phyloP scores from a whole-genome alignment of 2,329 filamentous ascomycete genomes.

The Cytospora piceae region DNA sequence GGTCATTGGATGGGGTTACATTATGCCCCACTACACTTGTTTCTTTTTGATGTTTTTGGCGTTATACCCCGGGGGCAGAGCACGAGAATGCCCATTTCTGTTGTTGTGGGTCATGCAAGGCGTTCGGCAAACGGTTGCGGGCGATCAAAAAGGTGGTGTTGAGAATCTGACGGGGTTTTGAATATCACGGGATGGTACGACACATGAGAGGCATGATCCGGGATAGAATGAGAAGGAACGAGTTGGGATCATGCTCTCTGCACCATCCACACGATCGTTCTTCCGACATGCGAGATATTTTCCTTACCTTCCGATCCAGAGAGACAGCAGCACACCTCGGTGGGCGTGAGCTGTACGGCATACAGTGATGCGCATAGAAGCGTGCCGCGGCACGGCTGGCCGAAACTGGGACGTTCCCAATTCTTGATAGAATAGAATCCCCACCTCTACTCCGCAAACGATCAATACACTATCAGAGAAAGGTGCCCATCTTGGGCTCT shows the following conservation, averaged over 20 bases:
- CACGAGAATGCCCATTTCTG: constrained; percentile 23
- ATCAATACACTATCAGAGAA: neutral
- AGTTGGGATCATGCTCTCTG: constrained; percentile 4
- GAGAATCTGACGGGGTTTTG: constrained; percentile 4
- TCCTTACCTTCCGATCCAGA: neutral
- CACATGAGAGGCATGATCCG: constrained; percentile 8
- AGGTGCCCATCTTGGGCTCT: neutral
- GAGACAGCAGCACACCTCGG: constrained; percentile 8
- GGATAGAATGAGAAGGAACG: constrained; percentile 1
- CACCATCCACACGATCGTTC: constrained; percentile 13
- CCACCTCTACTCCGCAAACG: constrained; percentile 29
- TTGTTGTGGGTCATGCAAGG: constrained; percentile 26
- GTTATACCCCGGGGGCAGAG: constrained; percentile 30
- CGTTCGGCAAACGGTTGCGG: constrained; percentile 28
- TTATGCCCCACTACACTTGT: constrained; percentile 14
- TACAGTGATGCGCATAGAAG: constrained; percentile 21
- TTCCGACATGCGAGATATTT: constrained; percentile 15
- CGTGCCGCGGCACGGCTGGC: constrained; percentile 22
- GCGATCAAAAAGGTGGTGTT: constrained; percentile 16
- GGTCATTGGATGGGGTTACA: constrained; percentile 16
- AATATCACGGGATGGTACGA: neutral
- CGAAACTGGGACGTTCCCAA: constrained; percentile 28
- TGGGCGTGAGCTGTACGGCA: constrained; percentile 4
- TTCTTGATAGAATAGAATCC: constrained; percentile 29
- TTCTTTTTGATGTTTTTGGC: constrained; percentile 18